Base-by-base conservation (phyloP, 2,329 filamentous ascomycete species). In the Fusarium concolor region DNA sequence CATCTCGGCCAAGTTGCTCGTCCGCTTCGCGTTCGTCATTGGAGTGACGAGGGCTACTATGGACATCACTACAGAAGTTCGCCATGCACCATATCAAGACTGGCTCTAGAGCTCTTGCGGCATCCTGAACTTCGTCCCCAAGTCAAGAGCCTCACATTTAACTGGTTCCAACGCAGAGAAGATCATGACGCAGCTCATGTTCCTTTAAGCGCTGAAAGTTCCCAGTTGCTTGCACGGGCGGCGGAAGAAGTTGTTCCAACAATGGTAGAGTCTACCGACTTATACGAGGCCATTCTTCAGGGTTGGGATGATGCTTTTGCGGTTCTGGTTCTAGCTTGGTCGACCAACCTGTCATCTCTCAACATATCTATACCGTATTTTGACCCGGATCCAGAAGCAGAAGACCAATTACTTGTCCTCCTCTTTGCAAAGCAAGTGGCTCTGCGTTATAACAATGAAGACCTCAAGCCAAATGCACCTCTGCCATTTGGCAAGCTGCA, bases 61-160 rank as follows among this genome's bases (percentile, higher is more conserved):
- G 47, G 54, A 4, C 10, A 33, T 3, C 22, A 61, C 9, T 2
- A 22, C 5, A 17, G 20, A 10, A 2, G 3, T 0, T 5, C 4
- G 2, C 46, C 26, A 26, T 37, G 26, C 2, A 2, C 18, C 39
- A 20, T 61, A 5, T 39, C 20, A 6, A 33, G 28, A 15, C n/a
- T 62, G 2, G 56, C 58, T 0, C 15, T 62, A 0, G 46, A 62
- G 0, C 56, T 62, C 0, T 4, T 46, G 0, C 29, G 28, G 2
- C 9, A 43, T 15, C 58, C 58, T n/a, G 56, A 62, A 18, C 50
- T 54, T 11, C 56, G 46, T 5, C 11, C 18, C 0, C 41, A 37
- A 15, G 56, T 55, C 5, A 35, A 2, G 18, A 55, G 24, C n/a
- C 11, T 62, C 5, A 18, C 51, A 2, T 31, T 62, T 2, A 17